phyloP scores from a whole-genome alignment of 768 basidiomycete genomes.

The Suillus paluster region DNA sequence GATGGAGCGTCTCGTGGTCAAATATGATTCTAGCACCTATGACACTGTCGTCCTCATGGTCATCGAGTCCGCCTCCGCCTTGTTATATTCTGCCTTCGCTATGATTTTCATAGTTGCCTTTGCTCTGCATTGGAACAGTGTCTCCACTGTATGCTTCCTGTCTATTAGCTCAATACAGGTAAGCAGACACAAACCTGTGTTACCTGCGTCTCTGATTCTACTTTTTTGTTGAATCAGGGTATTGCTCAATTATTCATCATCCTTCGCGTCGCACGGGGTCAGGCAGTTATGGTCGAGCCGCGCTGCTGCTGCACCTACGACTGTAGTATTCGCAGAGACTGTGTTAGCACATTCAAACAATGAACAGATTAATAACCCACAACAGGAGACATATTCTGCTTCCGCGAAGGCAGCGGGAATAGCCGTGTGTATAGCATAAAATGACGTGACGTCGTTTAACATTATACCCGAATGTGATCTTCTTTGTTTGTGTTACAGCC shows the following conservation, averaged over 20 bases:
- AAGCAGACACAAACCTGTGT: not conserved
- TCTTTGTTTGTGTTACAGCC: too few relatives aligned
- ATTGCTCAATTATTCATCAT: slow-evolving; percentile 41
- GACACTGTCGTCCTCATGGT: slow-evolving; percentile 34
- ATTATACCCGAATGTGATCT: not conserved
- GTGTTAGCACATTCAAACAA: not conserved
- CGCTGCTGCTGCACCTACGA: not conserved
- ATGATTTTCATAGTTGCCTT: slow-evolving; percentile 40
- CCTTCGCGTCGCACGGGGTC: slow-evolving; percentile 37
- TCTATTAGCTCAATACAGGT: slow-evolving; percentile 37
- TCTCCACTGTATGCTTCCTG: slow-evolving; percentile 36
- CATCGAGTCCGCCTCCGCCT: slow-evolving; percentile 42
- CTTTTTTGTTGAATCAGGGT: slow-evolving; percentile 21
- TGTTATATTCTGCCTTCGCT: slow-evolving; percentile 28
- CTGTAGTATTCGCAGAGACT: not conserved
- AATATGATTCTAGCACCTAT: slow-evolving; percentile 24
- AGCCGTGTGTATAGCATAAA: too few relatives aligned
- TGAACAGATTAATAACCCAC: not conserved
- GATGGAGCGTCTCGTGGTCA: slow-evolving; percentile 19
- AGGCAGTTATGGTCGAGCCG: slow-evolving; percentile 16
- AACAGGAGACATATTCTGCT: too few relatives aligned
- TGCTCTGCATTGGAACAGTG: slow-evolving; percentile 20
- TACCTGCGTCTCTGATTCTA: not conserved
- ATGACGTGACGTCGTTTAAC: not conserved
- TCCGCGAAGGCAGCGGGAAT: not conserved